A percentile compares a stretch with the other conserved stretches of the same genome.
Conservation (phyloP, 768 basidiomycete genomes). For the Strobilomyces echinocephalus region DNA sequence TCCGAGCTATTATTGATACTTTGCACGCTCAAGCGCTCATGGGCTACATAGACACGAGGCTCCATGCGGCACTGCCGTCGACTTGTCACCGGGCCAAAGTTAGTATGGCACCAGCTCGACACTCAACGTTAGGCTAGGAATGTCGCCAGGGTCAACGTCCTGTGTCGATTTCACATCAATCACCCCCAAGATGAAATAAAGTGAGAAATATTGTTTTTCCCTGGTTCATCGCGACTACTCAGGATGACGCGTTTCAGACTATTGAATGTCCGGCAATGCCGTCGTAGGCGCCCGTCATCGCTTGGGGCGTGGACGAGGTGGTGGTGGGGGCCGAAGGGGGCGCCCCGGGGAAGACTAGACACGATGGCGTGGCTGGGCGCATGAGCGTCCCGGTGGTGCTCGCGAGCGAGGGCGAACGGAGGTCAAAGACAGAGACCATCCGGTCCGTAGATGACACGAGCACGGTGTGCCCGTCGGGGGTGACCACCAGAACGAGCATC, state of each 20-base stretch:
- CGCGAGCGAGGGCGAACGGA: conserved; percentile 43
- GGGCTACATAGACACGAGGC: too few relatives aligned
- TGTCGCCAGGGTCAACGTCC: too few relatives aligned
- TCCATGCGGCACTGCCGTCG: too few relatives aligned
- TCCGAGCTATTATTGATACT: too few relatives aligned
- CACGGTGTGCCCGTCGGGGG: conserved; percentile 38
- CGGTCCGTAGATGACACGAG: conserved; percentile 72
- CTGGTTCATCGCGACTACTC: too few relatives aligned
- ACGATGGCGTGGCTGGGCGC: conserved; percentile 67
- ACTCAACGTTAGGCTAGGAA: too few relatives aligned
- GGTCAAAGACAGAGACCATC: conserved; percentile 65
- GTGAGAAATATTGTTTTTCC: too few relatives aligned
- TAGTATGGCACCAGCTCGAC: too few relatives aligned
- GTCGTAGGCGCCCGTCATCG: conserved; percentile 73
- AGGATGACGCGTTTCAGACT: not conserved
- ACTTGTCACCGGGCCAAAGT: too few relatives aligned
- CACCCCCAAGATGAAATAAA: too few relatives aligned
- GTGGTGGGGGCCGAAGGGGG: not conserved
- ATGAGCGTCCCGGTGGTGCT: conserved; percentile 41
- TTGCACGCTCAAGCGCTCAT: too few relatives aligned
- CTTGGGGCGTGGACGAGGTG: conserved; percentile 35
- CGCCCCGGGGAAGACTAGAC: conserved; percentile 35
- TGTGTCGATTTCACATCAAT: too few relatives aligned
- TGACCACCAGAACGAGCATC: conserved; percentile 59
- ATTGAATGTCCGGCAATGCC: conserved; percentile 43